These are phyloP conservation scores for Annulohypoxylon stygium DNA, from an alignment of 495 filamentous ascomycete species.

Conservation along the genomic window DNA sequence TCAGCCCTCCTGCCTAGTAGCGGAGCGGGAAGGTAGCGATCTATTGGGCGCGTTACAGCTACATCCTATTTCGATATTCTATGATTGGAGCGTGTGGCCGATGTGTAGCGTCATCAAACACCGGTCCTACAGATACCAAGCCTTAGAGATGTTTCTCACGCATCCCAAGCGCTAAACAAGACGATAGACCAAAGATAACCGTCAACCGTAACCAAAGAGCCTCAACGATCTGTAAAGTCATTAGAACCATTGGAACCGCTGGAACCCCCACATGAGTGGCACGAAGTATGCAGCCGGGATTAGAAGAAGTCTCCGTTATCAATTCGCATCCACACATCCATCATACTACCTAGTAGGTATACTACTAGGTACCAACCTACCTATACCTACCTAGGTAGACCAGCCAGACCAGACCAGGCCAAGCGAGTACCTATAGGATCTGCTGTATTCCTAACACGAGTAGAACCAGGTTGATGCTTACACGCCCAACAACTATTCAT, in stretches of 20 bases:
- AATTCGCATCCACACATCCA: constrained; percentile 4
- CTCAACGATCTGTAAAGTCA: constrained; percentile 28
- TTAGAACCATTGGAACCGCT: not conserved
- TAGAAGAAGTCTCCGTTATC: constrained; percentile 30
- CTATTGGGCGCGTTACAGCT: constrained; percentile 1
- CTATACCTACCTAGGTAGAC: not conserved
- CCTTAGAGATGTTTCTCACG: not conserved
- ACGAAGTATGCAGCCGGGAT: constrained; percentile 27
- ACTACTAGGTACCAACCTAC: not conserved
- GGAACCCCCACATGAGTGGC: constrained; percentile 1
- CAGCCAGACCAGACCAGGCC: not conserved
- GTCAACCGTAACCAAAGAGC: constrained; percentile 23
- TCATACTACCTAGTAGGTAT: not conserved
- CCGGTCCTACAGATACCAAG: not conserved
- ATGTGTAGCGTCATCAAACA: constrained; percentile 5
- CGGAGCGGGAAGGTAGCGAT: not conserved
- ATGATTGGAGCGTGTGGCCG: not conserved
- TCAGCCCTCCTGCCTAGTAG: constrained; percentile 30
- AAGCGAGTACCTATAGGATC: constrained; percentile 6
- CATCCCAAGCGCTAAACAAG: not conserved
- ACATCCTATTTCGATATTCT: not conserved
- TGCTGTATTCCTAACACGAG: constrained; percentile 14
- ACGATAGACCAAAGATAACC: constrained; percentile 14
- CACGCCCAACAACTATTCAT: not conserved
- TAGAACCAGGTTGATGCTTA: not conserved